Percentiles rank a stretch among this genome's conserved stretches.
Conservation (phyloP, 1,139 yeast species). For the Lodderomyces pseudojiufengensis region DNA sequence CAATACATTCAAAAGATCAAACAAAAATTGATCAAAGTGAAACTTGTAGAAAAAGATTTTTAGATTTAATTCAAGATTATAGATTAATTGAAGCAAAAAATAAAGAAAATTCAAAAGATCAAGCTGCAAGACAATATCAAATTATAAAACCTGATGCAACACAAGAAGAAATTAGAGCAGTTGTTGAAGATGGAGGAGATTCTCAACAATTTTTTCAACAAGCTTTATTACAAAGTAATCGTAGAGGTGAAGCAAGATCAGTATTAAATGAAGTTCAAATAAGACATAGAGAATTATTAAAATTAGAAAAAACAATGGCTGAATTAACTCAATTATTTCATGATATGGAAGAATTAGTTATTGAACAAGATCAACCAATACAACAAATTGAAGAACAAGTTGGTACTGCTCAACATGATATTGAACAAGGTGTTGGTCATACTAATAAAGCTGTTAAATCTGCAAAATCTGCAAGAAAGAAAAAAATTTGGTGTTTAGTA, state of each 20-base stretch:
- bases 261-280: constrained; percentile 95
- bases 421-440: constrained; percentile 93
- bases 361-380: constrained; percentile 90
- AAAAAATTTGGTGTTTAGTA: constrained; percentile 83
- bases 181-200: constrained; percentile 62
- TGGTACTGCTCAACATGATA: constrained; percentile 78
- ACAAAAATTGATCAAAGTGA: constrained; percentile 91
- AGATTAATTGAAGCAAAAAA: constrained; percentile 84
- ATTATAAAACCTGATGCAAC: constrained; percentile 93
- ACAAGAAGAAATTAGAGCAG: constrained; percentile 76
- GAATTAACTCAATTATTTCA: constrained; percentile 92
- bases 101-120: constrained; percentile 78
- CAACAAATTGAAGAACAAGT: constrained; percentile 82
- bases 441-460: constrained; percentile 84
- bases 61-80: constrained; percentile 81
- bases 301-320: constrained; percentile 93
- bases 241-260: constrained; percentile 95
- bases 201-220: constrained; percentile 92
- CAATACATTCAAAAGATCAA: constrained; percentile 61
- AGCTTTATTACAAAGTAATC: constrained; percentile 85
- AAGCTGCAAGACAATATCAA: constrained; percentile 89
- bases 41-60: constrained; percentile 79
- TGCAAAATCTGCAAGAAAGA: constrained; percentile 88
- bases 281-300: constrained; percentile 92
- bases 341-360: constrained; percentile 95